Evolutionary conservation across 495 filamentous ascomycete genomes (phyloP), one percentile per base, ranked within the genome.

Genomic region (Lasiosphaeriaceae sp.): DNA sequence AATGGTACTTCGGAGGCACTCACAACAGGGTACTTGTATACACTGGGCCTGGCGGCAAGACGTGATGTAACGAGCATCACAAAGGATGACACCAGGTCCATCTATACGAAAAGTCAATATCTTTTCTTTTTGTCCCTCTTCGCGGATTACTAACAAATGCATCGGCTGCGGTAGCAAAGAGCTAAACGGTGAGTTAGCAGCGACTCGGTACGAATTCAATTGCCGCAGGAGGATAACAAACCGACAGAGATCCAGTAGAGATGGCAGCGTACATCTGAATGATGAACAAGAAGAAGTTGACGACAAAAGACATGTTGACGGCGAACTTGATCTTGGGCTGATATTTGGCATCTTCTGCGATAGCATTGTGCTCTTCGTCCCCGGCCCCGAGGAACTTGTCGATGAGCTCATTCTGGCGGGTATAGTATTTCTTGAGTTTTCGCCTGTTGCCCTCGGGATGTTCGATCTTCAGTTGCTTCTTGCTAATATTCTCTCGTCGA

Each of bases 191-290:
- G 14, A 17, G 51, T 66, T 55, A 64, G 57, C 56, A 61, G 60
- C 22, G 22, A 9, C 11, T 29, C 17, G 2, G 19, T 12, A 48
- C 14, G 8, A 21, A 4, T 12, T 6, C 8, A 3, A 39, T 8
- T 23, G 12, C 50, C 3, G n/a, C 11, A 22, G 2, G 35, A 35
- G 52, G 26, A 56, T 50, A 54, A 69, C 61, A 11, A 65, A 76
- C 72, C 62, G 73, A 73, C 21, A 82, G 71, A 11, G 81, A 82
- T 23, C 81, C 79, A 14, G 81, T 84, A 31, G 78, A 75, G 47
- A 81, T 68, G 41, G 81, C 80, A 39, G 81, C 81, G 64, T 82
- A 84, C 45, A 83, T 67, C 67, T 83, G 80, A 41, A 83, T 83
- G 61, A 81, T 62, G 65, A 83, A 82, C 21, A 83, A 70, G 48